Evolutionary conservation across 2,329 filamentous ascomycete species (phyloP).

Genomic region (Didymella glomerata): DNA sequence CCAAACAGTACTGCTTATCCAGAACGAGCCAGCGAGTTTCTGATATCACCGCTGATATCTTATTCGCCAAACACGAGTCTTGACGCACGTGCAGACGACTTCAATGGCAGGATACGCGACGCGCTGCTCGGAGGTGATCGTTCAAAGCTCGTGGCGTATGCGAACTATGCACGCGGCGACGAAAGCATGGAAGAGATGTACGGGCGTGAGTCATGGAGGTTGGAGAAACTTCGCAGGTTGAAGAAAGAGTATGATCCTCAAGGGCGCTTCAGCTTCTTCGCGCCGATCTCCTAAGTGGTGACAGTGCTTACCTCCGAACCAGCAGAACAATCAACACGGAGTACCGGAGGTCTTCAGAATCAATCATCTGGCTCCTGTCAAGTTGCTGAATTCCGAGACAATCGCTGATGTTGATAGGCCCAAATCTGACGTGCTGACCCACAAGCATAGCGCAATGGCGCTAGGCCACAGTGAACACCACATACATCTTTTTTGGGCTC

Average conservation of each 20-base stretch:
- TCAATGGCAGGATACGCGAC: conserved; percentile 1
- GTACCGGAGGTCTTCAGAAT: background rate
- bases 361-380: background rate
- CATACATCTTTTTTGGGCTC: conserved; percentile 1
- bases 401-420: conserved; percentile 2
- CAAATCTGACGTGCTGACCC: conserved; percentile 22
- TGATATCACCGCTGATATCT: conserved; percentile 6
- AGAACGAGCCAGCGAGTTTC: conserved; percentile 25
- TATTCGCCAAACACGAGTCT: conserved; percentile 7
- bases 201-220: conserved; percentile 46
- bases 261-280: conserved; percentile 41
- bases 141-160: conserved; percentile 30
- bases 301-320: background rate
- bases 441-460: conserved; percentile 21
- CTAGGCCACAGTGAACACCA: conserved; percentile 7
- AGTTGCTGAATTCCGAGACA: background rate
- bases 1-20: conserved; percentile 32
- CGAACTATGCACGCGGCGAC: conserved; percentile 47
- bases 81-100: background rate
- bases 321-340: background rate
- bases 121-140: background rate
- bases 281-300: conserved; percentile 25
- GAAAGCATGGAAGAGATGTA: conserved; percentile 44
- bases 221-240: conserved; percentile 42
- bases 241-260: conserved; percentile 49